phyloP scores from a whole-genome alignment of 2,329 filamentous ascomycete genomes.

The Aspergillus amoenus region DNA sequence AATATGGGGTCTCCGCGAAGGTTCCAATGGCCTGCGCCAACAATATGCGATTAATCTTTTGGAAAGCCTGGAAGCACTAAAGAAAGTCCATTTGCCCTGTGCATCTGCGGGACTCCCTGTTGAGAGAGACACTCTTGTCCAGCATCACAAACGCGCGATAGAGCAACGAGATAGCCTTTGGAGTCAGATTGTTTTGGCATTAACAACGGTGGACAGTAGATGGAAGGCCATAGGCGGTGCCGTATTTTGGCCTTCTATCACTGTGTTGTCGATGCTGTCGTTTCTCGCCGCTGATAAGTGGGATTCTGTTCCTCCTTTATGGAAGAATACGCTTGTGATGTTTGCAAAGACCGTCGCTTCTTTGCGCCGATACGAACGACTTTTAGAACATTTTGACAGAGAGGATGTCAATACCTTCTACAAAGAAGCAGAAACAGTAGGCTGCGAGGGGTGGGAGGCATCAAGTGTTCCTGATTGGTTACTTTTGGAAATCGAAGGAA shows the following conservation, averaged over 20 bases:
- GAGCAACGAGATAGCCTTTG: not conserved
- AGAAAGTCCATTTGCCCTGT: not conserved
- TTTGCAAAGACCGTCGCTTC: constrained; percentile 8
- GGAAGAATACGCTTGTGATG: constrained; percentile 3
- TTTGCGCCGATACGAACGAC: constrained; percentile 8
- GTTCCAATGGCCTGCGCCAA: not conserved
- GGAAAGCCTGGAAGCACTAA: not conserved
- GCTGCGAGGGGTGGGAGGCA: constrained; percentile 3
- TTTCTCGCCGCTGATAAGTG: not conserved
- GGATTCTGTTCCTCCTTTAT: constrained; percentile 2
- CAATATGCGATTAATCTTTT: not conserved
- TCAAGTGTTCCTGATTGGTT: constrained; percentile 7
- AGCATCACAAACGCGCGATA: not conserved
- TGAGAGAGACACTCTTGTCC: not conserved
- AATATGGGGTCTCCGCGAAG: not conserved
- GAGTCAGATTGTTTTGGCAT: not conserved
- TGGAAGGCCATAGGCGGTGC: not conserved
- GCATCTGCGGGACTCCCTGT: not conserved
- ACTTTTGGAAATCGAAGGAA: constrained; percentile 11
- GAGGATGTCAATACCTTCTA: constrained; percentile 10
- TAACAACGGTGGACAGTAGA: not conserved
- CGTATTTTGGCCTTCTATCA: not conserved
- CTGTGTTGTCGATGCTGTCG: not conserved
- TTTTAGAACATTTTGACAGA: constrained; percentile 3
- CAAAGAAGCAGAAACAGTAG: constrained; percentile 9